A percentile compares a stretch with the other conserved stretches of the same genome.
phyloP scores from a whole-genome alignment of 2,329 filamentous ascomycete species.

The Sclerotinia minor region DNA sequence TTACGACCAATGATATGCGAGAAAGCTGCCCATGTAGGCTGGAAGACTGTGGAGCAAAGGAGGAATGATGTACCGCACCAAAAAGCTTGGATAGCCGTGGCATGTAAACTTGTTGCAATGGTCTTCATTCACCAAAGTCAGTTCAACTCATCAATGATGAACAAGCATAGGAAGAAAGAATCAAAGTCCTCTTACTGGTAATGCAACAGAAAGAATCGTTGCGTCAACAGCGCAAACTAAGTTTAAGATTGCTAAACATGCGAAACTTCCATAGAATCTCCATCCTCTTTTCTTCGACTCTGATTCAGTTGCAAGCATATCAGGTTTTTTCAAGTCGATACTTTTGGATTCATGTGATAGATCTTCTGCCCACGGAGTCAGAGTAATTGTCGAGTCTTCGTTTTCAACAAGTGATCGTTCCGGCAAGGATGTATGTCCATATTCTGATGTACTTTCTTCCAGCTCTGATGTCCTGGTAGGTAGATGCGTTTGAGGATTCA shows the following conservation, averaged over 20 bases:
- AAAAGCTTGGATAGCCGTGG: constrained; percentile 60
- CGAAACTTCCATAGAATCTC: constrained; percentile 35
- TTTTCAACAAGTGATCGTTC: not conserved
- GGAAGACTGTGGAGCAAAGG: constrained; percentile 60
- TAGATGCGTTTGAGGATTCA: not conserved
- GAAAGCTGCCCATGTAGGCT: constrained; percentile 46
- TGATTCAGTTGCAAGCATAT: not conserved
- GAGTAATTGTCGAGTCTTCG: not conserved
- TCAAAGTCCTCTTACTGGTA: constrained; percentile 31
- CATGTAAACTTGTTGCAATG: constrained; percentile 55
- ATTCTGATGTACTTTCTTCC: constrained; percentile 1
- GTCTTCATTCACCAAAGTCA: constrained; percentile 41
- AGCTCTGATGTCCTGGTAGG: not conserved
- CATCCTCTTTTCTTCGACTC: constrained; percentile 22
- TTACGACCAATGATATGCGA: constrained; percentile 36
- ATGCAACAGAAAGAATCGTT: constrained; percentile 51
- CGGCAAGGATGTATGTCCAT: not conserved
- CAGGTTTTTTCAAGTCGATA: constrained; percentile 4
- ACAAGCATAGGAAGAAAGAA: constrained; percentile 6
- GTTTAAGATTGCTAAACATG: constrained; percentile 34
- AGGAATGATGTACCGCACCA: constrained; percentile 68
- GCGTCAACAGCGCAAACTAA: constrained; percentile 66
- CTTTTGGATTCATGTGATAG: not conserved
- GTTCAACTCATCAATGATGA: constrained; percentile 8
- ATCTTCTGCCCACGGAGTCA: not conserved